Conservation (phyloP, 1,284 basidiomycete genomes). For the Cystobasidium sp. region DNA sequence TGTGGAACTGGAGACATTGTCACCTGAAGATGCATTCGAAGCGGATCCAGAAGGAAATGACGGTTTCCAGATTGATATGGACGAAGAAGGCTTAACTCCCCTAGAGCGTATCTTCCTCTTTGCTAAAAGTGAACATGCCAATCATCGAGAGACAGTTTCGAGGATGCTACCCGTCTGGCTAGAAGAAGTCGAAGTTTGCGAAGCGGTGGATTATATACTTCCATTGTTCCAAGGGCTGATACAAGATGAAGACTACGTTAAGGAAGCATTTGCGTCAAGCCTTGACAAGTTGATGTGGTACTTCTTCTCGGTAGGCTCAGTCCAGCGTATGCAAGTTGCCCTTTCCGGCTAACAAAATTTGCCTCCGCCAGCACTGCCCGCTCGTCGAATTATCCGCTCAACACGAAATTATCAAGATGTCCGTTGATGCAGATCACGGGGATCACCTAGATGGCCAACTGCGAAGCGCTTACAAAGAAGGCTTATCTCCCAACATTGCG, state of each 20-base stretch:
- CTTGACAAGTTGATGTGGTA: conserved; percentile 88
- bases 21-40: conserved; percentile 7
- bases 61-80: conserved; percentile 27
- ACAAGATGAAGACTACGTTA: conserved; percentile 87
- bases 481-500: not conserved
- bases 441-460: conserved; percentile 4
- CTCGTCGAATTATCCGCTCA: conserved; percentile 22
- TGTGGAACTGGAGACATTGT: conserved; percentile 5
- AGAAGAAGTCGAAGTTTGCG: conserved; percentile 76
- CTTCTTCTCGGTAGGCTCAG: conserved; percentile 74
- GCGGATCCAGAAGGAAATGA: not conserved
- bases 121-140: conserved; percentile 79
- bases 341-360: conserved; percentile 1
- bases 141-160: conserved; percentile 83
- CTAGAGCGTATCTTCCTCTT: conserved; percentile 95
- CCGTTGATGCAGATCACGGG: not conserved
- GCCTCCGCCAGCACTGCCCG: conserved; percentile 16
- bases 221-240: conserved; percentile 85
- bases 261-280: conserved; percentile 83
- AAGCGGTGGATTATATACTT: conserved; percentile 91
- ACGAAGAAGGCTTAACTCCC: conserved; percentile 38
- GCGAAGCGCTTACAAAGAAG: conserved; percentile 13
- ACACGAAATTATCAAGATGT: conserved; percentile 13
- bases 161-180: conserved; percentile 76
- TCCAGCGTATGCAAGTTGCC: not conserved